Conservation (phyloP, 805 yeast species). For the Wickerhamiella azyma region DNA sequence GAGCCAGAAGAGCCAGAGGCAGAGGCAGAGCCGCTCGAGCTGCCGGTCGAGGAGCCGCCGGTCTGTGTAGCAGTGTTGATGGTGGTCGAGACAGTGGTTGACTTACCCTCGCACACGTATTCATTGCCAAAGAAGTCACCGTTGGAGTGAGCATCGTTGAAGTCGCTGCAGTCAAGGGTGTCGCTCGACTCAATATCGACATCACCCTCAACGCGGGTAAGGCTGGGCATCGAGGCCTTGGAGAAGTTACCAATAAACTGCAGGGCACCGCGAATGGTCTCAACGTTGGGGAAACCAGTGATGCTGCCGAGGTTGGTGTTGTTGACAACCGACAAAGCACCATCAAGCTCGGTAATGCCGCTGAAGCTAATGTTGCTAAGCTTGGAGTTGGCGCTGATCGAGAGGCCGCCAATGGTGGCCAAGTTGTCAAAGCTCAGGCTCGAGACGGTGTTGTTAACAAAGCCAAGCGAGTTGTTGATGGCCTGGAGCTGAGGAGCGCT, state of each 20-base stretch:
- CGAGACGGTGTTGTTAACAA: conserved; percentile 53
- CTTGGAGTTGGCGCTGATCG: conserved; percentile 59
- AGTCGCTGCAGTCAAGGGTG: conserved; percentile 67
- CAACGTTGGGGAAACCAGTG: conserved; percentile 60
- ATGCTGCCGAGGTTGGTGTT: conserved; percentile 57
- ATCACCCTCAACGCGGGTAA: conserved; percentile 82
- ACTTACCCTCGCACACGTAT: conserved; percentile 34
- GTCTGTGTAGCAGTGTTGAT: conserved; percentile 10
- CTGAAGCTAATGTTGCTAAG: conserved; percentile 58
- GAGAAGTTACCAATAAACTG: conserved; percentile 66
- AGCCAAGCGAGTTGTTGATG: conserved; percentile 72
- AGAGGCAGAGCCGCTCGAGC: conserved; percentile 9
- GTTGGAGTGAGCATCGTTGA: conserved; percentile 54
- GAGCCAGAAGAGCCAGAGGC: conserved; percentile 3
- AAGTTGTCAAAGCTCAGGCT: conserved; percentile 32
- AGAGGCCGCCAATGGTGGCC: conserved; percentile 59
- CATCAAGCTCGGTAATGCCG: conserved; percentile 61
- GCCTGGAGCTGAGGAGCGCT: conserved; percentile 51
- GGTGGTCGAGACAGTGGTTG: conserved; percentile 19
- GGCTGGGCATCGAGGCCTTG: conserved; percentile 59
- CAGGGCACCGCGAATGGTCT: conserved; percentile 79
- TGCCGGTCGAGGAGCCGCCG: conserved; percentile 9
- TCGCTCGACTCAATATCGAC: conserved; percentile 54
- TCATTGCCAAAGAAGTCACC: conserved; percentile 88
- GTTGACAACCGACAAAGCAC: conserved; percentile 85